phyloP scores from a whole-genome alignment of 176 grass and related monocot genomes.

The Alopecurus myosuroides region DNA sequence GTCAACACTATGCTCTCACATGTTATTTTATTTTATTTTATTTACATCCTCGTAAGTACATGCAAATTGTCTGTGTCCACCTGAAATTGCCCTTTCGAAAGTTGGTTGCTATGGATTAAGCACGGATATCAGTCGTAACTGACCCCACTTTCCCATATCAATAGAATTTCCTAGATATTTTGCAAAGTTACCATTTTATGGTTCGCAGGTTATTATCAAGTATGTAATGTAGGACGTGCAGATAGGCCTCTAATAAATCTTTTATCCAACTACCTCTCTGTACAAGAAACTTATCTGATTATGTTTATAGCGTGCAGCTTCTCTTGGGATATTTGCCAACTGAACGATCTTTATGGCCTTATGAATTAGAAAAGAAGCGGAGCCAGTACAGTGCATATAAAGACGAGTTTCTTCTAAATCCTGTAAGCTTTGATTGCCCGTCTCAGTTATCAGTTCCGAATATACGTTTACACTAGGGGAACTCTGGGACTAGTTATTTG shows the following conservation, averaged over 20 bases:
- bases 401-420: constrained; percentile 84
- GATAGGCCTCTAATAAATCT: not conserved
- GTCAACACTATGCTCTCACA: not conserved
- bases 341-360: constrained; percentile 70
- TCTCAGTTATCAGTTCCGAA: not conserved
- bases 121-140: not conserved
- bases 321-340: constrained; percentile 92
- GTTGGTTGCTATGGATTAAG: not conserved
- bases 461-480: not conserved
- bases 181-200: not conserved
- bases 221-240: constrained; percentile 2
- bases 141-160: not conserved
- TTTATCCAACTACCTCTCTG: constrained; percentile 1
- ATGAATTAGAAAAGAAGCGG: constrained; percentile 82
- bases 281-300: constrained; percentile 57
- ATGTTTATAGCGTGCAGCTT: constrained; percentile 96
- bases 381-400: constrained; percentile 75
- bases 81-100: not conserved
- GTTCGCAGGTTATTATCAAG: not conserved
- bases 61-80: not conserved
- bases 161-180: not conserved
- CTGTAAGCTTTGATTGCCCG: constrained; percentile 53
- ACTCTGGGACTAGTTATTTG: not conserved
- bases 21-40: not conserved
- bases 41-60: not conserved